A percentile compares a stretch with the other conserved stretches of the same genome.
phyloP scores from a whole-genome alignment of 768 basidiomycete species.

The Suillus brevipes region DNA sequence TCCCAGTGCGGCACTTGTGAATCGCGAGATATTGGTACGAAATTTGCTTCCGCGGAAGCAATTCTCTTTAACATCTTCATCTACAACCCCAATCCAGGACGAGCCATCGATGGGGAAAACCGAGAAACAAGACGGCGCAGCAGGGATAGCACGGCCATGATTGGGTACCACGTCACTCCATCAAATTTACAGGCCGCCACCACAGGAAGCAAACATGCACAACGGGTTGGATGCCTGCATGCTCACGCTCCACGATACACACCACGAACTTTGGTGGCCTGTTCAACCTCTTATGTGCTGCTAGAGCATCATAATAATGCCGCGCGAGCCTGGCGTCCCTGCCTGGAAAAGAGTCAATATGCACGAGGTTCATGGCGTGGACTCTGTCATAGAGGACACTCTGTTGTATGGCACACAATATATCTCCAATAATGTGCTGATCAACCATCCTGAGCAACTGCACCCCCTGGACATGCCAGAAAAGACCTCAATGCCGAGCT shows the following conservation, averaged over 20 bases:
- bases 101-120: background rate
- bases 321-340: background rate
- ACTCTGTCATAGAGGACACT: background rate
- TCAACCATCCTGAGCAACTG: background rate
- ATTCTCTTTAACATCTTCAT: background rate
- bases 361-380: background rate
- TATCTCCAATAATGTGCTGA: background rate
- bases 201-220: background rate
- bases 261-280: background rate
- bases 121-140: background rate
- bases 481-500: background rate
- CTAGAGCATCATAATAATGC: background rate
- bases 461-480: background rate
- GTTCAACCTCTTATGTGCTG: background rate
- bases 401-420: background rate
- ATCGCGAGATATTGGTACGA: background rate
- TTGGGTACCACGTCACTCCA: conserved; percentile 18
- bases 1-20: background rate
- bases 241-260: background rate
- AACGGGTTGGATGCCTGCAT: background rate
- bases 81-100: background rate
- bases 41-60: conserved; percentile 9
- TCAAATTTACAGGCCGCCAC: background rate
- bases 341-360: background rate
- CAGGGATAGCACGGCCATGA: conserved; percentile 5